Percentiles rank a stretch among this genome's conserved stretches.
Conservation (phyloP, 2,329 filamentous ascomycete genomes). For the Exophiala mesophila region DNA sequence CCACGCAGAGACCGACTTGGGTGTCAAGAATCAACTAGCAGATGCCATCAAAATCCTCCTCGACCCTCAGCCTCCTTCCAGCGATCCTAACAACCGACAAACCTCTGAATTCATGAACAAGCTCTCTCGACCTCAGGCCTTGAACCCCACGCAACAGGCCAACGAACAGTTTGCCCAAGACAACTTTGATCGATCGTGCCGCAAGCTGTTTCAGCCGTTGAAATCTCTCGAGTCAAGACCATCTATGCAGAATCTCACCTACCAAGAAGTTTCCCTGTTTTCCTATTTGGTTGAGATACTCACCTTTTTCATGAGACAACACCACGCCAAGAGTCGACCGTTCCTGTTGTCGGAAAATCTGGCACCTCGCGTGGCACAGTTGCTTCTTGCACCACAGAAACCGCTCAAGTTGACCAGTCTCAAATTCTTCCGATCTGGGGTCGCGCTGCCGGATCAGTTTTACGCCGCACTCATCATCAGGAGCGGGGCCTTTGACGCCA, state of each 20-base stretch:
- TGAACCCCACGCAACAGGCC: conserved; percentile 61
- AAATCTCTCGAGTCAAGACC: conserved; percentile 62
- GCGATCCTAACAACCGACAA: conserved; percentile 49
- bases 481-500: conserved; percentile 68
- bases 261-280: conserved; percentile 84
- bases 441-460: conserved; percentile 83
- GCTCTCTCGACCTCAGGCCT: conserved; percentile 48
- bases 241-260: conserved; percentile 64
- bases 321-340: conserved; percentile 78
- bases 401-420: conserved; percentile 86
- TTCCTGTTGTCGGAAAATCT: conserved; percentile 80
- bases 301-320: conserved; percentile 88
- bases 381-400: conserved; percentile 80
- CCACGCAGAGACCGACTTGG: conserved; percentile 83
- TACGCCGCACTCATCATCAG: conserved; percentile 82
- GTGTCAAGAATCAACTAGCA: conserved; percentile 90
- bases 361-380: conserved; percentile 71
- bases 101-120: conserved; percentile 62
- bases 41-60: conserved; percentile 92
- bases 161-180: conserved; percentile 72
- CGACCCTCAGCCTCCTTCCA: conserved; percentile 61
- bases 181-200: conserved; percentile 85
- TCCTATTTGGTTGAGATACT: conserved; percentile 88
- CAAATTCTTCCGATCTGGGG: conserved; percentile 85
- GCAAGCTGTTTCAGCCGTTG: conserved; percentile 79